Base-by-base conservation (phyloP, 257 asterid species). In the Ocimum tenuiflorum region DNA sequence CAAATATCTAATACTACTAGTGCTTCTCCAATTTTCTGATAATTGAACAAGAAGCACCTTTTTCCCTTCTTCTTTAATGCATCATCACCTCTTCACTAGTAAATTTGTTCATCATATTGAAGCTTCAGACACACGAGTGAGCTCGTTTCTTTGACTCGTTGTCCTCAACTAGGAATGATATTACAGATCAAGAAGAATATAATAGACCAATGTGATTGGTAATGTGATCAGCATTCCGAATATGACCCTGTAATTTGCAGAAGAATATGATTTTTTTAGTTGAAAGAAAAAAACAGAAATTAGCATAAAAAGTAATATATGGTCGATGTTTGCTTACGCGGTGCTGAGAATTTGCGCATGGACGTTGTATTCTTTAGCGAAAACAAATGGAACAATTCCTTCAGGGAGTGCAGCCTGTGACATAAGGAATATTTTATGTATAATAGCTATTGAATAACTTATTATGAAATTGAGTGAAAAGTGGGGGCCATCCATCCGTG, bases 381-480 rank as follows among this genome's bases (percentile, higher is more conserved):
- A 91, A 73, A 91, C 98, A 69, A 91, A 91, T 3, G 98, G 98
- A 60, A 91, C 98, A 64, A 91, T 91, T 74, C 96, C 98, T 82
- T 91, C 96, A 55, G 98, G 98, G 68, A 91, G 96, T 49, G 98
- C 98, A 8, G 98, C 97, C 98, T 91, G 62, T 38, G 19, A 2
- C 14, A 68, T 18, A 57, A 64, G 64, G 3, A 52, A 1, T 10
- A 3, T 52, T 10, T 23, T 27, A 27, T n/a, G n/a, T n/a, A n/a
- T n/a, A n/a, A n/a, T n/a, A n/a, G n/a, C n/a, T n/a, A n/a, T n/a
- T n/a, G n/a, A n/a, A n/a, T n/a, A n/a, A n/a, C n/a, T n/a, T n/a
- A n/a, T n/a, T n/a, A n/a, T n/a, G n/a, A n/a, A n/a, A n/a, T n/a
- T n/a, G n/a, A n/a, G n/a, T n/a, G n/a, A n/a, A n/a, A n/a, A n/a